Conservation (phyloP, 306 rosid genomes). For the Myrica gale region DNA sequence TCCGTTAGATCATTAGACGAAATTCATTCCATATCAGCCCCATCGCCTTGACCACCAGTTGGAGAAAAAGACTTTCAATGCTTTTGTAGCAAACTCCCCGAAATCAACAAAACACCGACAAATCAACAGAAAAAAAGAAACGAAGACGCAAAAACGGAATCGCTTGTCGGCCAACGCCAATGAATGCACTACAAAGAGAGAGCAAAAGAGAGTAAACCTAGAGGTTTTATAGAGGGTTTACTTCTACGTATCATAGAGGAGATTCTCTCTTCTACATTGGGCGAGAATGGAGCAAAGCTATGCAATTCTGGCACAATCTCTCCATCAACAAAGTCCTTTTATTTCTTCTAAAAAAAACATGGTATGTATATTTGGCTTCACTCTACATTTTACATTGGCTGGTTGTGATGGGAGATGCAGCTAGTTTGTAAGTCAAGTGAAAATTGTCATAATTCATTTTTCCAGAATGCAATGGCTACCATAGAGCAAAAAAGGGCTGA, state of each 20-base stretch:
- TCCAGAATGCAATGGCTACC: too few species aligned
- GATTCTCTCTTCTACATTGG: neutral
- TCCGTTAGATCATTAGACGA: too few species aligned
- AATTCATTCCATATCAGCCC: too few species aligned
- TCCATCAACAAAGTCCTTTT: too few species aligned
- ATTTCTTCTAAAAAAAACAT: too few species aligned
- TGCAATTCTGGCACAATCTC: neutral
- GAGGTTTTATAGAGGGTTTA: neutral
- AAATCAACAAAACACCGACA: neutral
- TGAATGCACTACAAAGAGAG: neutral
- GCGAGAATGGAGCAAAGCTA: neutral
- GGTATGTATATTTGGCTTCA: too few species aligned
- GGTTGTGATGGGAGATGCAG: too few species aligned
- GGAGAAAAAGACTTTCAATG: neutral
- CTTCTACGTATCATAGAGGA: too few species aligned
- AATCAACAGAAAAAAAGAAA: neutral
- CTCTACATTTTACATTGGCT: too few species aligned
- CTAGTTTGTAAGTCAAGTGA: too few species aligned
- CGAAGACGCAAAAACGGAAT: neutral
- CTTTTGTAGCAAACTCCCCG: neutral
- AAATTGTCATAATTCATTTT: too few species aligned
- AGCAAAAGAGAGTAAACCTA: neutral
- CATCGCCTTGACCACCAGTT: neutral
- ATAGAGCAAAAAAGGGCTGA: too few species aligned
- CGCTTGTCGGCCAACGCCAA: neutral